These are phyloP conservation scores for Scopulariopsis brevicaulis DNA, from an alignment of 2,329 filamentous ascomycete genomes.

Conservation along the genomic window DNA sequence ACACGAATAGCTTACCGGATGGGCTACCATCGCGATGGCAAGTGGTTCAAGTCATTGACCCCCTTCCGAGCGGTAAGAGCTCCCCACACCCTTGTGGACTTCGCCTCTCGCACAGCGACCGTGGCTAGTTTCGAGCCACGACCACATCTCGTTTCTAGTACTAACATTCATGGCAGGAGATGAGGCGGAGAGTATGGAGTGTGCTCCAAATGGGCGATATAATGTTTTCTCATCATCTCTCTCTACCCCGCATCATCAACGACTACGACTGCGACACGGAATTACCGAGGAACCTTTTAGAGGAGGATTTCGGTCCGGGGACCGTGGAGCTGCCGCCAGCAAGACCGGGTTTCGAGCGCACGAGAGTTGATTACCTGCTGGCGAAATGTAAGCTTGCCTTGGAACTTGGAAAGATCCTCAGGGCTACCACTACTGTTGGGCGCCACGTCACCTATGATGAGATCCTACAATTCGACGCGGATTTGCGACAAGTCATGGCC, in stretches of 20 bases:
- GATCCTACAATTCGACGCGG: constrained; percentile 48
- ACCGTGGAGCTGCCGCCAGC: constrained; percentile 57
- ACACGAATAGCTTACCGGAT: constrained; percentile 53
- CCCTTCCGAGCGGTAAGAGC: constrained; percentile 56
- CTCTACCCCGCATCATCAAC: constrained; percentile 58
- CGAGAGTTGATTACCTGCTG: constrained; percentile 71
- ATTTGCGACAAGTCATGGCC: constrained; percentile 48
- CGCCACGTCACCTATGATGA: constrained; percentile 51
- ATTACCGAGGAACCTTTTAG: constrained; percentile 66
- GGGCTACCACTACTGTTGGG: constrained; percentile 46
- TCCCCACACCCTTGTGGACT: neutral
- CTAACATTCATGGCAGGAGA: constrained; percentile 39
- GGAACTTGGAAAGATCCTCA: constrained; percentile 61
- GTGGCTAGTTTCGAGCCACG: neutral
- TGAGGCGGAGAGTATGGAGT: constrained; percentile 57
- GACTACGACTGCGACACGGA: constrained; percentile 65
- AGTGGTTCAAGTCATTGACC: constrained; percentile 59
- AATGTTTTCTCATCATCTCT: constrained; percentile 65
- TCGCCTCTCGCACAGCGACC: neutral
- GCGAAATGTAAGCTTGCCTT: constrained; percentile 57
- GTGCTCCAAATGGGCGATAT: constrained; percentile 63
- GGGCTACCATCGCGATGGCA: constrained; percentile 70
- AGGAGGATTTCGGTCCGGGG: constrained; percentile 65
- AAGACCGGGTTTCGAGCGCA: constrained; percentile 57
- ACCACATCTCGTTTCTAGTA: neutral